These are phyloP conservation scores for Canariomyces notabilis DNA, from an alignment of 2,329 filamentous ascomycete genomes.

Conservation along the genomic window DNA sequence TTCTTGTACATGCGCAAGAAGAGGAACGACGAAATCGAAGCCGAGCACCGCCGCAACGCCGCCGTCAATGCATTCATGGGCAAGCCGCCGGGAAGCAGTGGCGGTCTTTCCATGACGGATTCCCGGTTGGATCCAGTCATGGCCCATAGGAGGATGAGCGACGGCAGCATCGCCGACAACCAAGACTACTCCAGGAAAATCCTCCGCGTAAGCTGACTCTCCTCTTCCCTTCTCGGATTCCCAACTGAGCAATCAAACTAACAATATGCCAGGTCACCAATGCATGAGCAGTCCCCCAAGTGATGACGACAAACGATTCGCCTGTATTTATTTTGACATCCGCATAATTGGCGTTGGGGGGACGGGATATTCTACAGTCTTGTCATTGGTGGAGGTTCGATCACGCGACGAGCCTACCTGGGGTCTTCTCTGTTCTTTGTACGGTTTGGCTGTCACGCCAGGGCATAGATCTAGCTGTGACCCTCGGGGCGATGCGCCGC, in stretches of 20 bases:
- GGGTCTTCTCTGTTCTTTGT: neutral
- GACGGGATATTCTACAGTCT: slow-evolving; percentile 22
- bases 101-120: slow-evolving; percentile 68
- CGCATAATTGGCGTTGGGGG: slow-evolving; percentile 36
- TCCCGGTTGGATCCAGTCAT: slow-evolving; percentile 82
- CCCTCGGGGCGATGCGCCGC: neutral
- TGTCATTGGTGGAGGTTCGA: slow-evolving; percentile 17
- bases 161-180: slow-evolving; percentile 95
- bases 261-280: slow-evolving; percentile 48
- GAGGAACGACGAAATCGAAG: slow-evolving; percentile 71
- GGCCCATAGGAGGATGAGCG: slow-evolving; percentile 78
- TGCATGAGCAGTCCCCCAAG: slow-evolving; percentile 40
- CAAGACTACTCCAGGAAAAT: slow-evolving; percentile 95
- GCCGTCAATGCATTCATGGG: slow-evolving; percentile 72
- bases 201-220: slow-evolving; percentile 64
- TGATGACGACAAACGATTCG: slow-evolving; percentile 37
- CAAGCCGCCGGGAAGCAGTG: slow-evolving; percentile 58
- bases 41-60: slow-evolving; percentile 77
- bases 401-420: slow-evolving; percentile 11
- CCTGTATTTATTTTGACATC: slow-evolving; percentile 35
- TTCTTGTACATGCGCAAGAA: slow-evolving; percentile 73
- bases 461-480: neutral
- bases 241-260: slow-evolving; percentile 12
- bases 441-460: neutral
- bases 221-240: neutral